phyloP scores from a whole-genome alignment of 352 stramenopile genomes.

The Globisporangium carolinianum region DNA sequence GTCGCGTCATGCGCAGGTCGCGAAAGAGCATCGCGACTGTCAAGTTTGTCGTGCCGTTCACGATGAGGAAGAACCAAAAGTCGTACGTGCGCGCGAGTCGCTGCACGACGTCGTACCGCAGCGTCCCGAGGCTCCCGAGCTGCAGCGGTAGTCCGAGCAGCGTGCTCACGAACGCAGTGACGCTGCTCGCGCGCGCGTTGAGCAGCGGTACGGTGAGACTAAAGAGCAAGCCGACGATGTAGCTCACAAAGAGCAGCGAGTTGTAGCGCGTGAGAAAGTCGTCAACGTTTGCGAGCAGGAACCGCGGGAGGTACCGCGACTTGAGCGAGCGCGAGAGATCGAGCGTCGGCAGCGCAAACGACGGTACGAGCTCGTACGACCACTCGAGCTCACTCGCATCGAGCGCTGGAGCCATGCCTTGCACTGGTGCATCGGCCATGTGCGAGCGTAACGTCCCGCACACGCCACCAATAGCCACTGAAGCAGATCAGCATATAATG shows the following conservation, averaged over 20 bases:
- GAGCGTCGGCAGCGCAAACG: slow-evolving; percentile 18
- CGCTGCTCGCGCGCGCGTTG: slow-evolving; percentile 6
- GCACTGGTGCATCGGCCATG: too few relatives aligned
- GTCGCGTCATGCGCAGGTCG: slow-evolving; percentile 17
- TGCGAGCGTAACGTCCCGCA: too few relatives aligned
- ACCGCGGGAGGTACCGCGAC: slow-evolving; percentile 15
- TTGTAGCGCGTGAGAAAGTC: slow-evolving; percentile 21
- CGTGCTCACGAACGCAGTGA: slow-evolving; percentile 13
- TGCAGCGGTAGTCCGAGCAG: slow-evolving; percentile 20
- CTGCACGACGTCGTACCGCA: slow-evolving; percentile 32
- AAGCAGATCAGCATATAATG: too few relatives aligned
- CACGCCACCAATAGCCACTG: too few relatives aligned
- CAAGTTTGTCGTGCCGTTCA: slow-evolving; percentile 18
- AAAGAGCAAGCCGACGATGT: slow-evolving; percentile 14
- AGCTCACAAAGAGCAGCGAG: slow-evolving; percentile 12
- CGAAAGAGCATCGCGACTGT: slow-evolving; percentile 19
- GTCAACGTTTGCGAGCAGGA: slow-evolving; percentile 14
- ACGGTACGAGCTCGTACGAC: slow-evolving; percentile 24
- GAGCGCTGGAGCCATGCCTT: too few relatives aligned
- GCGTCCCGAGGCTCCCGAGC: slow-evolving; percentile 18
- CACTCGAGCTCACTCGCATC: slow-evolving; percentile 1
- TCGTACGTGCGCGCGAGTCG: slow-evolving; percentile 27
- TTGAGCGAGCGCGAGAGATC: slow-evolving; percentile 32
- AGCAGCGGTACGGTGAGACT: slow-evolving; percentile 19
- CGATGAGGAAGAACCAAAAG: slow-evolving; percentile 32